Evolutionary conservation across 805 yeast species (phyloP).

Genomic region (Torulaspora delbrueckii): DNA sequence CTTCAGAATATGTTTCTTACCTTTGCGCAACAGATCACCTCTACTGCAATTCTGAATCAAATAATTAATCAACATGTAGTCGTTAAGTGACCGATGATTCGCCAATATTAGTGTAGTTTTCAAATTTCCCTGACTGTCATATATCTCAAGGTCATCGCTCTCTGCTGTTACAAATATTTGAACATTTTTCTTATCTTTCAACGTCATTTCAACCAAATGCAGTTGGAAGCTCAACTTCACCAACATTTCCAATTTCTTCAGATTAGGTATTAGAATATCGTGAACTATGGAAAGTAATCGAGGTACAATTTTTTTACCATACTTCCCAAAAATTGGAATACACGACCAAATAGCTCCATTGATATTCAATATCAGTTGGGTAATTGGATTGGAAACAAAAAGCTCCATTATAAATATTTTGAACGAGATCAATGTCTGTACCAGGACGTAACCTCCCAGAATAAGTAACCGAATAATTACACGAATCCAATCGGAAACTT

Average conservation of each 20-base stretch:
- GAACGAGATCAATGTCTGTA: conserved; percentile 8
- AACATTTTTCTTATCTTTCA: conserved; percentile 21
- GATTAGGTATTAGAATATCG: conserved; percentile 9
- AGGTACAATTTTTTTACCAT: conserved; percentile 8
- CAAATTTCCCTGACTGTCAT: conserved; percentile 7
- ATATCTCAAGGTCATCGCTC: conserved; percentile 19
- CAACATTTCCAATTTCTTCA: conserved; percentile 10
- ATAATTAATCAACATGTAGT: conserved; percentile 50
- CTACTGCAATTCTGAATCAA: conserved; percentile 30
- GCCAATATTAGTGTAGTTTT: conserved; percentile 25
- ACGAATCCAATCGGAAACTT: conserved; percentile 13
- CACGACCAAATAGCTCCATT: conserved; percentile 13
- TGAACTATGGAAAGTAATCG: not conserved
- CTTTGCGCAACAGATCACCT: conserved; percentile 3
- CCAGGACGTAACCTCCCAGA: conserved; percentile 7
- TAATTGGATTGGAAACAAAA: conserved; percentile 8
- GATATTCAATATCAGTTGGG: not conserved
- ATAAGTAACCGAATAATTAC: conserved; percentile 7
- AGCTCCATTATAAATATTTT: not conserved
- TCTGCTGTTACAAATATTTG: conserved; percentile 25
- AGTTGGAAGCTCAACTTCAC: conserved; percentile 19
- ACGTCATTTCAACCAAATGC: conserved; percentile 19
- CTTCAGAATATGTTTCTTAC: conserved; percentile 10
- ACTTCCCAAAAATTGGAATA: conserved; percentile 22
- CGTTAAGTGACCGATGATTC: conserved; percentile 68